Evolutionary conservation across 768 basidiomycete genomes (phyloP).

Genomic region (Antrodiella citrinella): DNA sequence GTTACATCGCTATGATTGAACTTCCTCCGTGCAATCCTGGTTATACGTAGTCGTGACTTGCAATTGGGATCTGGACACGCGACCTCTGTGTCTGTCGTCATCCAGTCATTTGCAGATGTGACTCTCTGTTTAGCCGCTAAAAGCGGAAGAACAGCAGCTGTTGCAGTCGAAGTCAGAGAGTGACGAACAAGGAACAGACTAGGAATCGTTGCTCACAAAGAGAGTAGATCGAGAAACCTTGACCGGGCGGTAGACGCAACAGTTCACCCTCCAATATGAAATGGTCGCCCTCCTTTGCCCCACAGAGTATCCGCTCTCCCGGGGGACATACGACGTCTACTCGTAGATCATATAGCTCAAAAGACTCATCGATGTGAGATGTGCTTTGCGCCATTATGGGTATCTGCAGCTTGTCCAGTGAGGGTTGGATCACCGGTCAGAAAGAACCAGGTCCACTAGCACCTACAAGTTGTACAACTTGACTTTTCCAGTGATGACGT

Average conservation of each 20-base stretch:
- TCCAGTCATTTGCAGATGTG: slow-evolving; percentile 54
- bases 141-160: slow-evolving; percentile 57
- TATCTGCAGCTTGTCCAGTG: no score
- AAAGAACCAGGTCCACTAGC: no score
- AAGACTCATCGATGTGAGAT: slow-evolving; percentile 27
- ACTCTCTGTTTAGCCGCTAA: slow-evolving; percentile 59
- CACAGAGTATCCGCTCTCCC: slow-evolving; percentile 49
- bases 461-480: no score
- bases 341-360: slow-evolving; percentile 56
- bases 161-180: no score
- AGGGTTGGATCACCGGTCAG: no score
- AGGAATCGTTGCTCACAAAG: slow-evolving; percentile 35
- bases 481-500: no score
- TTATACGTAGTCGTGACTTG: slow-evolving; percentile 44
- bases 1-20: slow-evolving; percentile 53
- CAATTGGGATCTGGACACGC: slow-evolving; percentile 66
- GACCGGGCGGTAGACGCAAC: slow-evolving; percentile 49
- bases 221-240: slow-evolving; percentile 66
- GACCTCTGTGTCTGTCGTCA: slow-evolving; percentile 55
- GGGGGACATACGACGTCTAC: slow-evolving; percentile 57
- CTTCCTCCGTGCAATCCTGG: slow-evolving; percentile 38
- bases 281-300: slow-evolving; percentile 55
- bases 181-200: no score
- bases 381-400: not conserved
- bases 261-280: slow-evolving; percentile 60